Evolutionary conservation across 2,329 filamentous ascomycete species (phyloP), one percentile per base, ranked within the genome.

Genomic region (Aaosphaeria pasadenensis): DNA sequence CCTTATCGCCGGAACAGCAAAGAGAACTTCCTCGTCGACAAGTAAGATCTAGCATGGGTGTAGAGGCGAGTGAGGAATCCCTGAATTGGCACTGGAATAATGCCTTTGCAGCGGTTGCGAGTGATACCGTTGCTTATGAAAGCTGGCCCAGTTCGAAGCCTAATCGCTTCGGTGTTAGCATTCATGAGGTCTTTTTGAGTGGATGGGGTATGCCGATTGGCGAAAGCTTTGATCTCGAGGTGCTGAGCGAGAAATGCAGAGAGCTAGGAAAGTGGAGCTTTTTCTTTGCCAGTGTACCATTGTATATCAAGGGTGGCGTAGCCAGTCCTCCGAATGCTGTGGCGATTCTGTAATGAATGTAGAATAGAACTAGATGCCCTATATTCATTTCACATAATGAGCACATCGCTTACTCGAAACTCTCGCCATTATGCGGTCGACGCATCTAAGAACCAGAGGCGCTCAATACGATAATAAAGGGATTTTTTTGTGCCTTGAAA

Each of bases 1-100:
- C 52, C 4, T 50, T 59, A 52, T 11, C 30, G 35, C n/a, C 7
- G 7, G 32, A 30, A 6, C n/a, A 30, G 13, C 7, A 39, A 4
- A 30, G 11, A 9, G 54, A 32, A 41, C 7, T 31, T 7, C 11
- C 40, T 1, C 13, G 47, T 11, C 57, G 54, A 29, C 11, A 48
- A 11, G 39, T 47, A 5, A 50, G 48, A 13, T 36, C 50, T 11
- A 54, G 49, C 5, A 28, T 28, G 9, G 39, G 78, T 71, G 80
- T 96, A 94, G 84, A 95, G 90, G 73, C 89, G 86, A 74, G 88
- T 80, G 69, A 96, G 83, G 62, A 91, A 81, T 64, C 91, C 91
- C 71, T 87, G 82, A 71, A 96, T 2, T 41, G 9, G 11, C 76
- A 83, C 91, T 74, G 89, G 85, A 88, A 96, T 41, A 49, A 44